Percentiles rank a stretch among this genome's conserved stretches.
These are phyloP conservation scores for Stagonosporopsis chrysanthemi DNA, from an alignment of 2,329 filamentous ascomycete genomes.

Conservation along the genomic window DNA sequence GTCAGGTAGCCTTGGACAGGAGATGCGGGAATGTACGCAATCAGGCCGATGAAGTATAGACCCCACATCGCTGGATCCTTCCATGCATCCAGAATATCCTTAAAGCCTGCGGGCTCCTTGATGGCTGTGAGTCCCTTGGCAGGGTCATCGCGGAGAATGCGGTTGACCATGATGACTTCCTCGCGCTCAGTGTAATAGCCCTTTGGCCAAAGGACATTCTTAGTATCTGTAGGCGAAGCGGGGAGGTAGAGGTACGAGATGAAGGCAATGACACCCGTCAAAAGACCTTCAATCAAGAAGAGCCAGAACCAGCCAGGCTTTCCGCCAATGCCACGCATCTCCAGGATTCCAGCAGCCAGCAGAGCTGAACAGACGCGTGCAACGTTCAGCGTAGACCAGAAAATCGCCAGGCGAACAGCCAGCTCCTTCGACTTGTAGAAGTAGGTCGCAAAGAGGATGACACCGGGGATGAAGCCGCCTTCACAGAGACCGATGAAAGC, in stretches of 20 bases:
- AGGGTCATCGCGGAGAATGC: conserved; percentile 63
- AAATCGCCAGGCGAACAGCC: conserved; percentile 69
- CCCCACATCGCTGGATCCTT: conserved; percentile 64
- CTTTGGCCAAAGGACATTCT: conserved; percentile 51
- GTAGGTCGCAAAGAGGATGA: conserved; percentile 73
- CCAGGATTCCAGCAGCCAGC: conserved; percentile 62
- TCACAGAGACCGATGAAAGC: conserved; percentile 54
- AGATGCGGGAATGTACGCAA: conserved; percentile 44
- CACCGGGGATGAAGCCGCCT: conserved; percentile 66
- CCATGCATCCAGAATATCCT: conserved; percentile 59
- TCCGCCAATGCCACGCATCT: conserved; percentile 58
- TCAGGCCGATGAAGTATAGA: conserved; percentile 60
- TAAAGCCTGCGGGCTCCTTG: conserved; percentile 58
- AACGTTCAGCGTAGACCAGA: conserved; percentile 71
- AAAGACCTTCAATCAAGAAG: conserved; percentile 53
- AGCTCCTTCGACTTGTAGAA: conserved; percentile 77
- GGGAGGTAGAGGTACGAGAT: conserved; percentile 48
- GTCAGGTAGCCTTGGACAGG: conserved; percentile 52
- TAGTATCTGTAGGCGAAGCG: conserved; percentile 59
- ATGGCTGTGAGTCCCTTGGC: conserved; percentile 65
- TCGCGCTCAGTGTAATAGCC: conserved; percentile 73
- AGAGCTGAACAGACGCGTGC: conserved; percentile 64
- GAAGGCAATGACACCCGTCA: conserved; percentile 41
- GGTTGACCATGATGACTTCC: conserved; percentile 73
- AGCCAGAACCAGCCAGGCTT: conserved; percentile 64